Base-by-base conservation (phyloP, 2,329 filamentous ascomycete genomes). In the Polytolypa hystricis region DNA sequence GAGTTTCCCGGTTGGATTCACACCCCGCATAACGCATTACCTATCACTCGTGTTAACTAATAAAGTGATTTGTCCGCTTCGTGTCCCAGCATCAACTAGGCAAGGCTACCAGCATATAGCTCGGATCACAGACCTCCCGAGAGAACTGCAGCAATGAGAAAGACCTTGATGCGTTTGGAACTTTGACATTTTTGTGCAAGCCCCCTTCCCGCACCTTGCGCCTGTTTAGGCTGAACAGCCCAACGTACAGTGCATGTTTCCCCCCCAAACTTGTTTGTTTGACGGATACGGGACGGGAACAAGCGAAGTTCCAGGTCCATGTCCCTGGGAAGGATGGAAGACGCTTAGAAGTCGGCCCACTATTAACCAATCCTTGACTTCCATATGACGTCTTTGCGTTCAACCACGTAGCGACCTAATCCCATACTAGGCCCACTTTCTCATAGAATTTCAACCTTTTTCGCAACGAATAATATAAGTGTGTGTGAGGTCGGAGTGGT, bases 261-360 rank as follows among this genome's bases (percentile, higher is more conserved):
- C 21, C 10, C 8, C 12, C 14, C 5, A 25, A 6, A 26, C 15
- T 28, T 35, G 25, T 12, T 23, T 35, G 21, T 6, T 26, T 27
- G 11, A 14, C 17, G 10, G 14, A 35, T 16, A 28, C 30, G 37
- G 31, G 26, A 39, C 31, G 23, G 32, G 17, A 29, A 26, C n/a
- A 33, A 20, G 30, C 29, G 35, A 33, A 19, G 17, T 33, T 26
- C 41, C 41, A 41, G 37, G 39, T 37, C 41, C 41, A 41, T 41
- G 41, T 43, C 41, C 35, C 35, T 41, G 41, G 41, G 41, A 43
- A 38, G 30, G 30, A 32, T 28, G 30, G 27, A 38, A 35, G 30
- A 33, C 25, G 19, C 16, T 19, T 38, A 30, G 36, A 38, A 33
- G 19, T 20, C 17, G 5, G 5, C 19, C n/a, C 12, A n/a, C 12